These are phyloP conservation scores for Paulownia fortunei DNA, from an alignment of 257 asterid species.

Conservation along the genomic window DNA sequence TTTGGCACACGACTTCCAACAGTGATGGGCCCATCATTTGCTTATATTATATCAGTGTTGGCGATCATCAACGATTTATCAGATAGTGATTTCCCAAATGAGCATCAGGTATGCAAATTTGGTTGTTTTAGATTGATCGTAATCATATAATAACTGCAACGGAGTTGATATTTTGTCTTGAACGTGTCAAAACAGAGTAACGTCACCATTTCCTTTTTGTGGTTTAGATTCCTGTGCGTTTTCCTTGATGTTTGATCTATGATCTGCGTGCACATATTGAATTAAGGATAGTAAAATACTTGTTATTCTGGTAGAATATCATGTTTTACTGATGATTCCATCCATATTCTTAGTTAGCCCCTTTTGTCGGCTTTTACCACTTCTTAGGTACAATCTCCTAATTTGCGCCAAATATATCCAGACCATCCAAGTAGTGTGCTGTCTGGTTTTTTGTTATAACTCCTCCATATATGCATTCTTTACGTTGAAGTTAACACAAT, in stretches of 20 bases:
- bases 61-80: conserved; percentile 71
- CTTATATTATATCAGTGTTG: conserved; percentile 76
- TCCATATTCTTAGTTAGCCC: neutral
- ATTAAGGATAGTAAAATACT: conserved; percentile 14
- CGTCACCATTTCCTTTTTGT: conserved; percentile 7
- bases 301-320: neutral
- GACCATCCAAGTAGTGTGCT: neutral
- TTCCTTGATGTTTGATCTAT: conserved; percentile 2
- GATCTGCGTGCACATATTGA: neutral
- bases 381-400: neutral
- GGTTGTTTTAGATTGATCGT: conserved; percentile 13
- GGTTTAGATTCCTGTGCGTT: conserved; percentile 16
- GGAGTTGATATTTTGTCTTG: conserved; percentile 11
- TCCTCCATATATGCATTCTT: neutral
- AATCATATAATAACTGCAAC: neutral
- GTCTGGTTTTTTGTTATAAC: neutral
- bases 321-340: neutral
- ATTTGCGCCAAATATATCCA: conserved; percentile 3
- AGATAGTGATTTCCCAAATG: conserved; percentile 45
- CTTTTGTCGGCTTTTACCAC: neutral
- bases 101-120: conserved; percentile 66
- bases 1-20: conserved; percentile 97
- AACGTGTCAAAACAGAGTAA: neutral
- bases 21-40: conserved; percentile 94
- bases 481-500: no score